These are phyloP conservation scores for Ramaria rubella DNA, from an alignment of 768 basidiomycete species.

Conservation along the genomic window DNA sequence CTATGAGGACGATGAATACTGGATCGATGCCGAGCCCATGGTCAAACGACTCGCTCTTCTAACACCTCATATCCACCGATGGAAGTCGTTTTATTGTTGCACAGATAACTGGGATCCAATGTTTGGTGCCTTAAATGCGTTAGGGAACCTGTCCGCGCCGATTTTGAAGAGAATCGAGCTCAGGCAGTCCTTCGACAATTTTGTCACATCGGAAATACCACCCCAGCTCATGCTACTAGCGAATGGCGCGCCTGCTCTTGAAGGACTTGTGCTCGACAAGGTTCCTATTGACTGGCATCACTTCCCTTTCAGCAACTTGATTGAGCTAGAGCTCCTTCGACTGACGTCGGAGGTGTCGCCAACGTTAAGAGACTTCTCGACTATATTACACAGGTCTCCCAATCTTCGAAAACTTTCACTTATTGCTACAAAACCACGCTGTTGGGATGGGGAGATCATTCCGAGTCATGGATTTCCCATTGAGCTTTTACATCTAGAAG, in stretches of 20 bases:
- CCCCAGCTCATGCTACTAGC: not conserved
- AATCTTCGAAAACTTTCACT: not conserved
- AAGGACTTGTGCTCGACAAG: not conserved
- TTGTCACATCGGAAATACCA: not conserved
- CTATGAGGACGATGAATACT: not conserved
- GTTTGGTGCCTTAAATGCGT: not conserved
- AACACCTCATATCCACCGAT: not conserved
- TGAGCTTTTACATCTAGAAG: not conserved
- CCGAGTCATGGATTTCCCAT: not conserved
- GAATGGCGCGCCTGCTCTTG: not conserved
- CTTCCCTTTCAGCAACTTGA: not conserved
- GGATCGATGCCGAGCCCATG: not conserved
- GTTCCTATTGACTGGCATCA: not conserved
- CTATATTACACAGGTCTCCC: not conserved
- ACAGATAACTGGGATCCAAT: slow-evolving; percentile 1
- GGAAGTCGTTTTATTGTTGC: not conserved
- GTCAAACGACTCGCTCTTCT: not conserved
- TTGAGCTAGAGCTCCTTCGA: not conserved
- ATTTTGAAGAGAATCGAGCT: not conserved
- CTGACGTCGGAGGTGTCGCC: not conserved
- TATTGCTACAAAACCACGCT: not conserved
- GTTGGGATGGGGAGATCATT: not conserved
- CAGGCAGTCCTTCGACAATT: not conserved
- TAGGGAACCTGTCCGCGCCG: not conserved
- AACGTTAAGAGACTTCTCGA: not conserved